phyloP scores from a whole-genome alignment of 83 land plant genomes.

The Diphasiastrum complanatum region DNA sequence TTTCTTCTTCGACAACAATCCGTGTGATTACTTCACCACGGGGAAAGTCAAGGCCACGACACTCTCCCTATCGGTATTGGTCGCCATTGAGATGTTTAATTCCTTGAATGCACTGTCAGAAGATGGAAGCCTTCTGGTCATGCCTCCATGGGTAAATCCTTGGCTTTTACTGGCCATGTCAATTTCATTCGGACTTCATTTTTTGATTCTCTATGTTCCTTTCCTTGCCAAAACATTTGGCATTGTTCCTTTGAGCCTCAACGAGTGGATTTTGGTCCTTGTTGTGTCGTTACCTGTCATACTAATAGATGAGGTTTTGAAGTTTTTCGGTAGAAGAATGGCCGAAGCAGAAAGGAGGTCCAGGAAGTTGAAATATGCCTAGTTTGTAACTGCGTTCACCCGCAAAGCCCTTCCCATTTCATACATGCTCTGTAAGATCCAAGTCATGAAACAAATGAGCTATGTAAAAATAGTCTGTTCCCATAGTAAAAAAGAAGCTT shows the following conservation, averaged over 20 bases:
- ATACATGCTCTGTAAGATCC: no score
- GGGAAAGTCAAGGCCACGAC: constrained; percentile 14
- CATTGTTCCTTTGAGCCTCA: constrained; percentile 5
- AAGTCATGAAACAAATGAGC: no score
- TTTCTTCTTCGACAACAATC: no score
- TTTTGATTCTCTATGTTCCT: no score
- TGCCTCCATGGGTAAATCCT: constrained; percentile 8
- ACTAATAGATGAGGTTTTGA: constrained; percentile 5
- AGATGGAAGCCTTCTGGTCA: constrained; percentile 3
- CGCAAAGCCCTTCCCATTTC: no score
- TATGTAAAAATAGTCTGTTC: no score
- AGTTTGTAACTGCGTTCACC: no score
- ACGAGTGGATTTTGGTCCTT: constrained; percentile 5
- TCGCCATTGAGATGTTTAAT: constrained; percentile 13
- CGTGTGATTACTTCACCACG: no score
- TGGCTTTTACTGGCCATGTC: constrained; percentile 8
- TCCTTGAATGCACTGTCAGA: constrained; percentile 7
- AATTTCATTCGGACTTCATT: constrained; percentile 7
- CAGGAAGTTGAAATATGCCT: constrained; percentile 12
- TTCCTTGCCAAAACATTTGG: constrained; percentile 5
- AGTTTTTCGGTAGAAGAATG: constrained; percentile 10
- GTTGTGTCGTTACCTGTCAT: constrained; percentile 2
- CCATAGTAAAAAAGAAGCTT: no score
- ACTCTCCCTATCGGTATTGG: constrained; percentile 9
- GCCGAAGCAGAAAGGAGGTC: neutral